Conservation (phyloP, 148 eudicot species). For the Chenopodium suecicum region DNA sequence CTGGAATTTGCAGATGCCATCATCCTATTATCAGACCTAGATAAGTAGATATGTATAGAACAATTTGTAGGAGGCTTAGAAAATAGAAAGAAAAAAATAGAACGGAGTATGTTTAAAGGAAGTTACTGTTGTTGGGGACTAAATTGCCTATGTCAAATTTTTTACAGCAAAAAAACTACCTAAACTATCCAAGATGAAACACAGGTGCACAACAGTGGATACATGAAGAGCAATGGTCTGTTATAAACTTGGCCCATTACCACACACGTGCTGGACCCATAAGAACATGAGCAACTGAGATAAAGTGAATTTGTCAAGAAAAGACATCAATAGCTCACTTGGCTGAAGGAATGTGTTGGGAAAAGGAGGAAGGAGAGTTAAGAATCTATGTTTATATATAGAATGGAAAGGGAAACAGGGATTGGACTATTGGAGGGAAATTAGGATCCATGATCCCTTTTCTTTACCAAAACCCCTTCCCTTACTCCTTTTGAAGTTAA, state of each 20-base stretch:
- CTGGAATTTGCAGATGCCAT: neutral
- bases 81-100: neutral
- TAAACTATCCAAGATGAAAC: neutral
- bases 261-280: neutral
- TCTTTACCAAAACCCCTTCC: too few relatives aligned
- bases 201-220: neutral
- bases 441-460: neutral
- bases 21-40: neutral
- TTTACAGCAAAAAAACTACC: neutral
- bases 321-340: neutral
- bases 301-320: neutral
- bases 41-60: neutral
- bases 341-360: neutral
- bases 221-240: constrained; percentile 1
- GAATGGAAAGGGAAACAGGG: neutral
- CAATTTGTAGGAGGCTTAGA: neutral
- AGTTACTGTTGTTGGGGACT: neutral
- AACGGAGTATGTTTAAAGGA: neutral
- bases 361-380: neutral
- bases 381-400: neutral
- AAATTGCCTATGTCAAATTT: neutral
- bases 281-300: neutral
- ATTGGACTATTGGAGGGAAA: neutral
- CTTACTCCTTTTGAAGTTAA: neutral
- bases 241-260: neutral